Evolutionary conservation across 2,329 filamentous ascomycete species (phyloP), one percentile per base, ranked within the genome.

Genomic region (Ophiobolus disseminans): DNA sequence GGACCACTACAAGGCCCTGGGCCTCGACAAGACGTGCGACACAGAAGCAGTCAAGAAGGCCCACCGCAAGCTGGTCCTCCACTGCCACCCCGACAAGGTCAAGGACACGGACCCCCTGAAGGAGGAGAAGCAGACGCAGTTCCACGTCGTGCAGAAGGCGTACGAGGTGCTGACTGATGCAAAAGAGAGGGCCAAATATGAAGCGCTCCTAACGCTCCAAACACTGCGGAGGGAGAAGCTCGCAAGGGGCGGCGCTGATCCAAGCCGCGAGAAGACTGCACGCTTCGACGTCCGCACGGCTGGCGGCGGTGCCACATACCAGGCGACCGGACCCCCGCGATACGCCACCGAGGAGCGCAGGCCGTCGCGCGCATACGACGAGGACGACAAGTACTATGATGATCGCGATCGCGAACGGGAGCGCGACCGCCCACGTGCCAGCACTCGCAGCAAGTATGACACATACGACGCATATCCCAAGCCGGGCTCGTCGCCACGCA

Each of bases 51-150:
- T 97, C 72, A 88, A 90, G 66, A 82, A 84, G 41, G 88, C 90
- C 13, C 87, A 96, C 76, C 86, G 89, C 63, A 96, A 95, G 73
- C 85, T 95, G 31, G 90, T 90, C 26, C 83, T 96, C 61, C 91
- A 89, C 73, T 92, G 88, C 69, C 92, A 97, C 63, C 92, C 92
- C 25, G 92, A 97, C 79, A 96, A 96, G 76, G 85, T 96, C 55
- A 96, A 96, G 76, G 85, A 95, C 53, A 87, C 91, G 59, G 85
- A 96, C 65, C 85, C 87, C 43, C 78, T 89, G 64, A 95, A 94
- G 75, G 84, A 85, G 50, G 78, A 85, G 62, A 95, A 92, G 73
- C 86, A 89, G 62, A 87, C 91, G 62, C 87, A 96, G 74, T 99
- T 97, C 67, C 91, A 97, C 74, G 86, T 86, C 70, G 90, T 97